Percentiles rank a stretch among this genome's conserved stretches.
phyloP scores from a whole-genome alignment of 2,329 filamentous ascomycete species.

The Amylocarpus encephaloides region DNA sequence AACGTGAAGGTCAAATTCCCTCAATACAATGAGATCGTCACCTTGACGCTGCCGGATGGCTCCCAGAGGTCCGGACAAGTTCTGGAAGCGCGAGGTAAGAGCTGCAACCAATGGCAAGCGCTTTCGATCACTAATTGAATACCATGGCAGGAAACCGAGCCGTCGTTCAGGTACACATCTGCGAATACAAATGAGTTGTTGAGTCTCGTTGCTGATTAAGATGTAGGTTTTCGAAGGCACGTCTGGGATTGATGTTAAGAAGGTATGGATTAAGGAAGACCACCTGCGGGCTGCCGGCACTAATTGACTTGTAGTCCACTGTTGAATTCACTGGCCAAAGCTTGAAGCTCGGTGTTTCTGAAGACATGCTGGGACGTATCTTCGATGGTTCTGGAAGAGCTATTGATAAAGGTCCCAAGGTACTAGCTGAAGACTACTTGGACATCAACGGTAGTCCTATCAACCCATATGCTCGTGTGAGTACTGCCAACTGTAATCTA shows the following conservation, averaged over 20 bases:
- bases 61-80: conserved; percentile 91
- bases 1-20: conserved; percentile 86
- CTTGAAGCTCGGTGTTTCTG: conserved; percentile 96
- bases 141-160: conserved; percentile 71
- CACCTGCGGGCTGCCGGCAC: not conserved
- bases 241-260: conserved; percentile 96
- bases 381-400: conserved; percentile 97
- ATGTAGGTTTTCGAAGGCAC: conserved; percentile 92
- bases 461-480: conserved; percentile 93
- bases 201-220: conserved; percentile 24
- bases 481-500: conserved; percentile 26
- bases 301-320: conserved; percentile 60
- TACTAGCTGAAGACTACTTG: conserved; percentile 93
- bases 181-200: not conserved
- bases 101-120: conserved; percentile 2
- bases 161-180: conserved; percentile 73
- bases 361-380: conserved; percentile 98
- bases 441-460: conserved; percentile 99
- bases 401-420: conserved; percentile 98
- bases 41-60: conserved; percentile 91
- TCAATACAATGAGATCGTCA: conserved; percentile 95
- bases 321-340: conserved; percentile 97
- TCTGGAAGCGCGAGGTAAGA: conserved; percentile 85
- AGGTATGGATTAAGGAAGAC: conserved; percentile 45
- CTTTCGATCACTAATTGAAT: conserved; percentile 14